Conservation (phyloP, 2,329 filamentous ascomycete genomes). For the Coniochaeta hoffmannii region DNA sequence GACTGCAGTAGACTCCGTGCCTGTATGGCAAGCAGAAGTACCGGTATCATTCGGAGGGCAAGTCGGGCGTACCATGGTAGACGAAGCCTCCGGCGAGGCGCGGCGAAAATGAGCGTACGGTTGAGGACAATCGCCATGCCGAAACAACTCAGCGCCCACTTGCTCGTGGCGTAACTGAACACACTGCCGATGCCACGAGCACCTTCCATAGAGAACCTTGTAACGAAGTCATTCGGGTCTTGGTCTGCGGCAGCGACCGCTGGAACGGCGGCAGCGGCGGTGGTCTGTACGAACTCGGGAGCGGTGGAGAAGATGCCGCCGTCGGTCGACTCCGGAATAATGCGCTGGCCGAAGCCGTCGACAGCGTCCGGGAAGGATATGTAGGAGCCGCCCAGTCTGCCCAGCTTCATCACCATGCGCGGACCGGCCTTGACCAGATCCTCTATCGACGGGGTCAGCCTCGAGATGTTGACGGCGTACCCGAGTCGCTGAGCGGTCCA, state of each 20-base stretch:
- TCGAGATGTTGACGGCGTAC: constrained; percentile 45
- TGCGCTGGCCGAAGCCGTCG: constrained; percentile 51
- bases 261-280: constrained; percentile 30
- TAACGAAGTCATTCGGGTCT: constrained; percentile 31
- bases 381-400: constrained; percentile 59
- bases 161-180: constrained; percentile 83
- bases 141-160: constrained; percentile 86
- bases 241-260: constrained; percentile 35
- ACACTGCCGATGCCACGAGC: constrained; percentile 72
- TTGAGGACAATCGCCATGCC: constrained; percentile 83
- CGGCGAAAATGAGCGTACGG: constrained; percentile 87
- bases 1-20: constrained; percentile 67
- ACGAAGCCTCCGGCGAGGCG: constrained; percentile 71
- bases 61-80: constrained; percentile 68
- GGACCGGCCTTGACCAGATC: constrained; percentile 64
- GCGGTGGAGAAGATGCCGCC: constrained; percentile 25
- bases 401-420: constrained; percentile 60
- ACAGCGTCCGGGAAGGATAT: constrained; percentile 52
- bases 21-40: constrained; percentile 63
- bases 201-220: constrained; percentile 49
- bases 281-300: constrained; percentile 43
- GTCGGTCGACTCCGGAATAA: constrained; percentile 52
- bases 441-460: constrained; percentile 56
- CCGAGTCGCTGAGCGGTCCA: constrained; percentile 41
- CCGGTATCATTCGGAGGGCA: constrained; percentile 61